Conservation (phyloP, 1,284 basidiomycete species). For the Trichosporon asahii region DNA sequence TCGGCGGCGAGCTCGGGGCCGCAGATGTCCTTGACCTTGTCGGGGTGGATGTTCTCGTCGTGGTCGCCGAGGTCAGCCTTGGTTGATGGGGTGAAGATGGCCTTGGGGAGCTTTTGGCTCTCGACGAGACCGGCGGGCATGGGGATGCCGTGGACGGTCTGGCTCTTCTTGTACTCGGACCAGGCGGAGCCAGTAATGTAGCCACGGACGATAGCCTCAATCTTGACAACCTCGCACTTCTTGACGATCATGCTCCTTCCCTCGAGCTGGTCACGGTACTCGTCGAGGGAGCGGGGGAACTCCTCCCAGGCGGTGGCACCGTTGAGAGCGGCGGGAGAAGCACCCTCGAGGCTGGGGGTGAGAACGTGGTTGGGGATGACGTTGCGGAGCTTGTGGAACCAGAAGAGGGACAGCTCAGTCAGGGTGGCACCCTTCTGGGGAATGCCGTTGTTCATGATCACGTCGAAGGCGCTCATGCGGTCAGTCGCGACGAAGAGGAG, state of each 20-base stretch:
- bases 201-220: slow-evolving; percentile 97
- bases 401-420: slow-evolving; percentile 87
- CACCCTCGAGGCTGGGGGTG: slow-evolving; percentile 54
- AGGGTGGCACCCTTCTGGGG: slow-evolving; percentile 89
- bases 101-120: slow-evolving; percentile 73
- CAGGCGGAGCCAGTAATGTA: slow-evolving; percentile 96
- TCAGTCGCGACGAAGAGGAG: slow-evolving; percentile 94
- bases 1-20: slow-evolving; percentile 49
- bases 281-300: slow-evolving; percentile 64
- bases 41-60: slow-evolving; percentile 96
- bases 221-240: slow-evolving; percentile 82
- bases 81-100: slow-evolving; percentile 93
- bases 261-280: slow-evolving; percentile 62
- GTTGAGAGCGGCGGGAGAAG: slow-evolving; percentile 18
- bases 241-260: slow-evolving; percentile 87
- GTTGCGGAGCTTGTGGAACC: slow-evolving; percentile 78
- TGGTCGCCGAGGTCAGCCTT: slow-evolving; percentile 93
- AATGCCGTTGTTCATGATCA: slow-evolving; percentile 87
- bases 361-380: slow-evolving; percentile 86
- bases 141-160: slow-evolving; percentile 83
- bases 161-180: slow-evolving; percentile 83
- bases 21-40: slow-evolving; percentile 58
- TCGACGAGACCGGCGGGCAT: slow-evolving; percentile 78
- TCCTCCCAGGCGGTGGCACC: slow-evolving; percentile 63
- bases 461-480: slow-evolving; percentile 94